phyloP scores from a whole-genome alignment of 2,329 filamentous ascomycete genomes.

The Colletotrichum sp. region DNA sequence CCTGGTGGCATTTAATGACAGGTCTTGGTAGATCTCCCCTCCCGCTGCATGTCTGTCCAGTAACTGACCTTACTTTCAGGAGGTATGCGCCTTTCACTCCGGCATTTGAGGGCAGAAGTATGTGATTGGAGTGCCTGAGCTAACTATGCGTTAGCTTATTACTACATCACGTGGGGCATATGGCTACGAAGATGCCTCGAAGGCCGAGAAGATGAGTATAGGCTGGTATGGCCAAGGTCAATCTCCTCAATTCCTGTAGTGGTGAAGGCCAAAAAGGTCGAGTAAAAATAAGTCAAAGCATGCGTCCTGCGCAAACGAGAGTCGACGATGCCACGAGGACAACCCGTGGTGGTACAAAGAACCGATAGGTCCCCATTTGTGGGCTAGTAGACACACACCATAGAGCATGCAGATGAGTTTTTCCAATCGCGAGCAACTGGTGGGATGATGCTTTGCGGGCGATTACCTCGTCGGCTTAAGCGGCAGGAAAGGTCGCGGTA shows the following conservation, averaged over 20 bases:
- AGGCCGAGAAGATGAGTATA: constrained; percentile 73
- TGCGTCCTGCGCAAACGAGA: background rate
- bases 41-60: constrained; percentile 21
- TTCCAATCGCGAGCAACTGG: background rate
- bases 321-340: background rate
- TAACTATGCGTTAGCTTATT: constrained; percentile 62
- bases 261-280: constrained; percentile 36
- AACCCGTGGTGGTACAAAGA: background rate
- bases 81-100: constrained; percentile 23
- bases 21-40: constrained; percentile 60
- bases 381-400: background rate
- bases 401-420: background rate
- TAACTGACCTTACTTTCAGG: constrained; percentile 26
- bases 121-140: background rate
- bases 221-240: constrained; percentile 70
- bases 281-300: background rate
- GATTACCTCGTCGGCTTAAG: background rate
- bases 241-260: constrained; percentile 59
- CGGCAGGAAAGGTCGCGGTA: background rate
- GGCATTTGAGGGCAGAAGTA: background rate
- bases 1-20: constrained; percentile 79
- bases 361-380: background rate
- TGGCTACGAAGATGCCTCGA: constrained; percentile 82
- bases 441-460: background rate
- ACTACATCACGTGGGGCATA: constrained; percentile 83